phyloP scores from a whole-genome alignment of 345 rosid species.

The Salix dunnii region DNA sequence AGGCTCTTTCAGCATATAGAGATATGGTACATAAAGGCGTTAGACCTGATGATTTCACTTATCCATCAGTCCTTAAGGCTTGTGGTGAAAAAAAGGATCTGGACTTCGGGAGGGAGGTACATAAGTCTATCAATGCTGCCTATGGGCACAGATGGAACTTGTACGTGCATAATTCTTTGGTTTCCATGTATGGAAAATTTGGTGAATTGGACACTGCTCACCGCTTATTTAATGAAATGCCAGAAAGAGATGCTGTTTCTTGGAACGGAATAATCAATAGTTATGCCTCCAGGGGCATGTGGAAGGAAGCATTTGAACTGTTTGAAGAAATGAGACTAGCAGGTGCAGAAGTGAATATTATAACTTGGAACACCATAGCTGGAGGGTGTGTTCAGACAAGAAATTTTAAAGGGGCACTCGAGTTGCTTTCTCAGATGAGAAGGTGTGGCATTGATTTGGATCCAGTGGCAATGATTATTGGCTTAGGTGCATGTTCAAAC shows the following conservation, averaged over 20 bases:
- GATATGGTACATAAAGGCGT: slow-evolving; percentile 53
- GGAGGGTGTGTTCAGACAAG: slow-evolving; percentile 53
- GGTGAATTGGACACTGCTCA: slow-evolving; percentile 46
- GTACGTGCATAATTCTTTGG: slow-evolving; percentile 68
- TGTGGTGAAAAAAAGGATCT: slow-evolving; percentile 60
- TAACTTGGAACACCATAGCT: slow-evolving; percentile 67
- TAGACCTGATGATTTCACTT: slow-evolving; percentile 67
- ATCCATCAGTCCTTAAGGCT: slow-evolving; percentile 74
- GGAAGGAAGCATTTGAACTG: slow-evolving; percentile 60
- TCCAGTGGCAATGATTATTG: slow-evolving; percentile 51
- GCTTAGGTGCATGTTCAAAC: slow-evolving; percentile 69
- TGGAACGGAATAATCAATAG: slow-evolving; percentile 69
- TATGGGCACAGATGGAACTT: slow-evolving; percentile 33
- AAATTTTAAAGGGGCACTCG: slow-evolving; percentile 46
- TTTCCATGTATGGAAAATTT: slow-evolving; percentile 70
- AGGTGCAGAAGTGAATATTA: slow-evolving; percentile 42
- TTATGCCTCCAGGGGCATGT: slow-evolving; percentile 64
- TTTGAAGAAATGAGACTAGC: slow-evolving; percentile 49
- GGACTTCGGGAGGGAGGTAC: slow-evolving; percentile 53
- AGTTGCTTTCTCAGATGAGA: slow-evolving; percentile 53
- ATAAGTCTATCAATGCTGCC: slow-evolving; percentile 45
- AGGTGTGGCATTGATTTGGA: slow-evolving; percentile 38
- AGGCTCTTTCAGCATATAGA: slow-evolving; percentile 47
- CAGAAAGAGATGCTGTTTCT: slow-evolving; percentile 60
- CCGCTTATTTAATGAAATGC: slow-evolving; percentile 55